Evolutionary conservation across 208 protist species (phyloP).

Genomic region (Dictyostelium gargantuum): DNA sequence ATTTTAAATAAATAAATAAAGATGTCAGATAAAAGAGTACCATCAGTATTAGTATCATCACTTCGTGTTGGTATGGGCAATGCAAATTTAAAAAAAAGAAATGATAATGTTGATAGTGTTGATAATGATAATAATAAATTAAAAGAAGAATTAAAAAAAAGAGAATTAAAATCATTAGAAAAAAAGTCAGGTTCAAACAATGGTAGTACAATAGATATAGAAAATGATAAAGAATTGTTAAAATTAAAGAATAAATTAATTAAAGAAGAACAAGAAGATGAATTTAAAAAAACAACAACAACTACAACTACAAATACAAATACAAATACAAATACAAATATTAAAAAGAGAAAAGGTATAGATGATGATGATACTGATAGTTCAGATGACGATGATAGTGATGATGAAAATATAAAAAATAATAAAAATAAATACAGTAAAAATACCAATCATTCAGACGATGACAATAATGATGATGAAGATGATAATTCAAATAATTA

Average conservation of each 20-base stretch:
- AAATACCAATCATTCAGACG: not conserved
- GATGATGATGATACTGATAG: constrained; percentile 73
- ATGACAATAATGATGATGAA: not conserved
- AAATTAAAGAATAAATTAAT: constrained; percentile 8
- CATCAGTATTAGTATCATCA: not conserved
- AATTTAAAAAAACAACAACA: not conserved
- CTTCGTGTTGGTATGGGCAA: not conserved
- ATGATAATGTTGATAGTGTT: not conserved
- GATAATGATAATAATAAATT: not conserved
- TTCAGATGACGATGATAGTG: constrained; percentile 18
- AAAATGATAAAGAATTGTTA: not conserved
- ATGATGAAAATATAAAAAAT: not conserved
- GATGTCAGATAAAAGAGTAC: not conserved
- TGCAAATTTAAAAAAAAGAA: not conserved
- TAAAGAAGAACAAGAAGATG: constrained; percentile 66
- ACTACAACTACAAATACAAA: not conserved
- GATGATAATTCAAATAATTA: constrained; percentile 69
- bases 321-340: not conserved
- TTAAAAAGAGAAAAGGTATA: constrained; percentile 61
- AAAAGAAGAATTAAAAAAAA: not conserved
- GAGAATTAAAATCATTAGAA: not conserved
- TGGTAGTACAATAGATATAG: not conserved
- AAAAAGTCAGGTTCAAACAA: not conserved
- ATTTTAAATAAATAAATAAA: not conserved
- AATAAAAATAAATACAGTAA: not conserved